Conservation (phyloP, 2,329 filamentous ascomycete species). For the Talaromyces atroroseus region DNA sequence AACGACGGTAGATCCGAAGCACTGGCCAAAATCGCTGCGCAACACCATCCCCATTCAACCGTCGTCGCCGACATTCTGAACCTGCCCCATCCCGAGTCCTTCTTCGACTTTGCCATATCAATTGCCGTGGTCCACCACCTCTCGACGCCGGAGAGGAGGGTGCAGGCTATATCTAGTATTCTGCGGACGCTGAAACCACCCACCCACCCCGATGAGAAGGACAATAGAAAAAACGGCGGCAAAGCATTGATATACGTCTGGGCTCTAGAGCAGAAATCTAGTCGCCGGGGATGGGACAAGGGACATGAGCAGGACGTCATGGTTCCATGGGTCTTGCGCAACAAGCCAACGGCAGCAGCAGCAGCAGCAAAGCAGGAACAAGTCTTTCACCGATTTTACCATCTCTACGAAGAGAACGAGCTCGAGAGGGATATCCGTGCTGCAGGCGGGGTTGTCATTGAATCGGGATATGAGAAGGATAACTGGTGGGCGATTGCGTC, state of each 20-base stretch:
- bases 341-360: slow-evolving; percentile 20
- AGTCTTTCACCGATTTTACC: slow-evolving; percentile 87
- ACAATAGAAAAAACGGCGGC: slow-evolving; percentile 40
- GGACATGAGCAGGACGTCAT: slow-evolving; percentile 82
- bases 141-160: slow-evolving; percentile 67
- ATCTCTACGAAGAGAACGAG: slow-evolving; percentile 82
- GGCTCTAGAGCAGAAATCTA: slow-evolving; percentile 86
- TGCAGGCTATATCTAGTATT: slow-evolving; percentile 66
- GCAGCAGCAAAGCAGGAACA: slow-evolving; percentile 15
- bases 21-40: slow-evolving; percentile 53
- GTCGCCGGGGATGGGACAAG: slow-evolving; percentile 83
- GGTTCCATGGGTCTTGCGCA: slow-evolving; percentile 83
- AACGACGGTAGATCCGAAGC: slow-evolving; percentile 45
- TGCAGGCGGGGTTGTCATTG: slow-evolving; percentile 70
- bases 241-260: slow-evolving; percentile 83
- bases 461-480: slow-evolving; percentile 88
- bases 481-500: slow-evolving; percentile 90
- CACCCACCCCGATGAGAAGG: slow-evolving; percentile 12
- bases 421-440: slow-evolving; percentile 70
- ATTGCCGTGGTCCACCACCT: slow-evolving; percentile 94
- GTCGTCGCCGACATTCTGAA: slow-evolving; percentile 75
- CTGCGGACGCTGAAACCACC: slow-evolving; percentile 56
- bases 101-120: slow-evolving; percentile 83
- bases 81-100: slow-evolving; percentile 65
- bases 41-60: slow-evolving; percentile 59